phyloP scores from a whole-genome alignment of 331 rosid genomes.

The Dryas integrifolia region DNA sequence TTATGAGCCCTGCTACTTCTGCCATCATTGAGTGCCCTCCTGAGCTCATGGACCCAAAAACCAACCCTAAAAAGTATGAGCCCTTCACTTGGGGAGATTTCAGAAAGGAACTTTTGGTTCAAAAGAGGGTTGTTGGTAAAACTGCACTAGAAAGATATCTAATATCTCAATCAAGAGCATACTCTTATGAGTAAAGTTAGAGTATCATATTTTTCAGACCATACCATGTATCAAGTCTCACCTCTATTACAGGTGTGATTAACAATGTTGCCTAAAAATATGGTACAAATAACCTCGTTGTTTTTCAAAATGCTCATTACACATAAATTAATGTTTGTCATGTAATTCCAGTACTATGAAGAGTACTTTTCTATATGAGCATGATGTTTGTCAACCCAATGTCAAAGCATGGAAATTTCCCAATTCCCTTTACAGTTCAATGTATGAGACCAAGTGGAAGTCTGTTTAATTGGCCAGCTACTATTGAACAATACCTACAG shows the following conservation, averaged over 20 bases:
- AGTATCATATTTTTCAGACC: neutral
- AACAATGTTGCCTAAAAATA: too few relatives aligned
- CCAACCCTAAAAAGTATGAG: conserved; percentile 13
- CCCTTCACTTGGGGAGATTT: conserved; percentile 23
- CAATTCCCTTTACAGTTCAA: neutral
- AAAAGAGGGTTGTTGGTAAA: conserved; percentile 26
- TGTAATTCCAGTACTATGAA: neutral
- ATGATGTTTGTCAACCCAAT: neutral
- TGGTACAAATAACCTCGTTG: too few relatives aligned
- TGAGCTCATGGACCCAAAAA: conserved; percentile 5
- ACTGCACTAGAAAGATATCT: conserved; percentile 18
- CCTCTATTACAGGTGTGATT: neutral
- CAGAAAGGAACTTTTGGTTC: conserved; percentile 19
- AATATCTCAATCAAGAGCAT: neutral
- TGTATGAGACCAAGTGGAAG: neutral
- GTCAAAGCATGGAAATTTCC: neutral
- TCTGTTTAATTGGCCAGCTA: neutral
- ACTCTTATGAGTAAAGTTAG: neutral
- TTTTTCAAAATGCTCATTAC: too few relatives aligned
- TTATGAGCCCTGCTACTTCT: conserved; percentile 24
- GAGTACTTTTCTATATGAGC: neutral
- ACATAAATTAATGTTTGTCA: neutral
- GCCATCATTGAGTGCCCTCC: conserved; percentile 16
- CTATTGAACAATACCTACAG: neutral
- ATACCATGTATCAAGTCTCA: neutral